Evolutionary conservation across 257 asterid species (phyloP).

Genomic region (Solanum virginianum): DNA sequence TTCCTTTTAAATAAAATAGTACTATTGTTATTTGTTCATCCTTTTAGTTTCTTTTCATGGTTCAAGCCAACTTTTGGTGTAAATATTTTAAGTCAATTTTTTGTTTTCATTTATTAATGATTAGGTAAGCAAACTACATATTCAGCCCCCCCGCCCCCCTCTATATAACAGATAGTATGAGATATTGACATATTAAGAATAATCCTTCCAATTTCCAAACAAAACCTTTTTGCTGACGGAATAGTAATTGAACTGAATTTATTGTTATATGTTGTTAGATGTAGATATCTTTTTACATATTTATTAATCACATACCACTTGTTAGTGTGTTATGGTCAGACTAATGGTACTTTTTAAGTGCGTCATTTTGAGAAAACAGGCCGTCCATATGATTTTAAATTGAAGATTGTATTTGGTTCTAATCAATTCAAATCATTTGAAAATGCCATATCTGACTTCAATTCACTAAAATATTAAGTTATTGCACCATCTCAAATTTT

Average conservation of each 20-base stretch:
- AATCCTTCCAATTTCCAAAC: not conserved
- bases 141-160: not conserved
- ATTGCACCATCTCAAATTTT: not conserved
- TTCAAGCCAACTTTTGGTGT: not conserved
- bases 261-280: not conserved
- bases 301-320: not conserved
- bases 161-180: not conserved
- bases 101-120: not conserved
- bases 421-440: not conserved
- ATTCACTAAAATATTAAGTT: not conserved
- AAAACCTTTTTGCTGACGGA: not conserved
- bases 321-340: not conserved
- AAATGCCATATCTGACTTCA: not conserved
- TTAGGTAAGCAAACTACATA: not conserved
- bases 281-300: not conserved
- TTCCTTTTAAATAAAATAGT: too few relatives aligned
- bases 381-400: not conserved
- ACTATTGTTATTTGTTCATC: not conserved
- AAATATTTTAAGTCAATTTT: not conserved
- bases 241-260: not conserved
- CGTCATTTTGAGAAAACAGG: not conserved
- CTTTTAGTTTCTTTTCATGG: not conserved
- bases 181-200: not conserved
- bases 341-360: not conserved
- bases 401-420: not conserved